phyloP scores from a whole-genome alignment of 164 flowering plant species.

The Liriodendron chinense region DNA sequence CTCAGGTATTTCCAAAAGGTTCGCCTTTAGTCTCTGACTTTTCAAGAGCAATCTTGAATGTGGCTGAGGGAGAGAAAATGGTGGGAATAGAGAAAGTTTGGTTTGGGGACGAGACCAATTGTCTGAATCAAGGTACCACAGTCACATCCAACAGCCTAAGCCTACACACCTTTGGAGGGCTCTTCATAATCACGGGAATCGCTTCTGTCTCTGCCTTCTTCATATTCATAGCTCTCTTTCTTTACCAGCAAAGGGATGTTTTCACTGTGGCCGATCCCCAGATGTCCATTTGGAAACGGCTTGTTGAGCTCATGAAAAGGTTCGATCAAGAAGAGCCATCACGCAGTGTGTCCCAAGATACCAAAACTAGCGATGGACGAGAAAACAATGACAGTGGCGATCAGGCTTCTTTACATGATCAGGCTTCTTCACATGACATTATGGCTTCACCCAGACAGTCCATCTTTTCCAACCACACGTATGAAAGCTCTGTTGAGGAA shows the following conservation, averaged over 20 bases:
- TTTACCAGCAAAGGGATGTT: not conserved
- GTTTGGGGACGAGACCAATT: conserved; percentile 4
- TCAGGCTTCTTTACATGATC: too few relatives aligned
- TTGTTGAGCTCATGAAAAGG: not conserved
- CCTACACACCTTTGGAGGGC: conserved; percentile 12
- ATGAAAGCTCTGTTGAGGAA: not conserved
- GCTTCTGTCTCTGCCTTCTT: not conserved
- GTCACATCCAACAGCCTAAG: conserved; percentile 10
- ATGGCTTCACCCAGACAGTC: not conserved
- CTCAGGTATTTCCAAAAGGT: conserved; percentile 26
- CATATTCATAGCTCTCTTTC: not conserved
- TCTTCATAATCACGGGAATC: conserved; percentile 9
- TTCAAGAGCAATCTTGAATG: conserved; percentile 17
- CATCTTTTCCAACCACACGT: not conserved
- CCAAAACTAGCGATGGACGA: not conserved
- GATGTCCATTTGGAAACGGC: not conserved
- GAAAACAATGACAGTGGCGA: not conserved
- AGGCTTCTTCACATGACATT: too few relatives aligned
- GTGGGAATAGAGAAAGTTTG: conserved; percentile 9
- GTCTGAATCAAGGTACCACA: not conserved
- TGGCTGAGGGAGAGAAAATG: conserved; percentile 17
- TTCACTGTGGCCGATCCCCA: not conserved
- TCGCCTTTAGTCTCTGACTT: conserved; percentile 24
- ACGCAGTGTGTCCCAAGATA: not conserved
- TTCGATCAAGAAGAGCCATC: conserved; percentile 1